Evolutionary conservation across 2,329 filamentous ascomycete species (phyloP).

Genomic region (Seiridium cupressi): DNA sequence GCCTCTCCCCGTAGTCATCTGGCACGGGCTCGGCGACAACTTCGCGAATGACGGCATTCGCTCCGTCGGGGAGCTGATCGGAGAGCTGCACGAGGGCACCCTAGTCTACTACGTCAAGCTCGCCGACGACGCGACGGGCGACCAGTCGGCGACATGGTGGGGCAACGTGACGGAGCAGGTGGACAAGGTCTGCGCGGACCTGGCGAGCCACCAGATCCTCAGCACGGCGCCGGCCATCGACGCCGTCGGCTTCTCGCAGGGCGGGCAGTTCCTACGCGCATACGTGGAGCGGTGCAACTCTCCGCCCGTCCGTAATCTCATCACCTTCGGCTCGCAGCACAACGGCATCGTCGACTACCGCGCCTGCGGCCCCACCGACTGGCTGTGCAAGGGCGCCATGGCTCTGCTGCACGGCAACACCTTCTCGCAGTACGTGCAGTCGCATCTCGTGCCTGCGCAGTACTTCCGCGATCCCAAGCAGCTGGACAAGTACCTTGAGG

Average conservation of each 20-base stretch:
- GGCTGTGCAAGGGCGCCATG: constrained; percentile 78
- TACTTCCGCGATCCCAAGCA: constrained; percentile 79
- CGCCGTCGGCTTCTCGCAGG: constrained; percentile 92
- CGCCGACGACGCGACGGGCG: constrained; percentile 60
- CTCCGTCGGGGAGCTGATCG: constrained; percentile 67
- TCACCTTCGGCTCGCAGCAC: constrained; percentile 90
- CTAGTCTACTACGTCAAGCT: constrained; percentile 79
- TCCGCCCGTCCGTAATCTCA: constrained; percentile 71
- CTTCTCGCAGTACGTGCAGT: constrained; percentile 78
- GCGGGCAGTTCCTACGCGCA: constrained; percentile 90
- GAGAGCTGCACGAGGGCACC: constrained; percentile 75
- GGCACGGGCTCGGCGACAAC: constrained; percentile 81
- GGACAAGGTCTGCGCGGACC: constrained; percentile 70
- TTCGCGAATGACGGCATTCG: constrained; percentile 75
- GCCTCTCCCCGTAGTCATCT: constrained; percentile 88
- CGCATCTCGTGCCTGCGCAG: constrained; percentile 82
- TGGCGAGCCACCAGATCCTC: constrained; percentile 75
- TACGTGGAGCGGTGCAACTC: constrained; percentile 85
- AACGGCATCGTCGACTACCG: constrained; percentile 87
- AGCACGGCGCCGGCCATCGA: constrained; percentile 81
- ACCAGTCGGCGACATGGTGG: constrained; percentile 84
- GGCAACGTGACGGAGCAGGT: constrained; percentile 85
- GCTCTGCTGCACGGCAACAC: constrained; percentile 75
- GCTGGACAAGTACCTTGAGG: constrained; percentile 70
- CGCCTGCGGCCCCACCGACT: constrained; percentile 68